Base-by-base conservation (phyloP, 768 basidiomycete species). In the Dentipellis sp. region DNA sequence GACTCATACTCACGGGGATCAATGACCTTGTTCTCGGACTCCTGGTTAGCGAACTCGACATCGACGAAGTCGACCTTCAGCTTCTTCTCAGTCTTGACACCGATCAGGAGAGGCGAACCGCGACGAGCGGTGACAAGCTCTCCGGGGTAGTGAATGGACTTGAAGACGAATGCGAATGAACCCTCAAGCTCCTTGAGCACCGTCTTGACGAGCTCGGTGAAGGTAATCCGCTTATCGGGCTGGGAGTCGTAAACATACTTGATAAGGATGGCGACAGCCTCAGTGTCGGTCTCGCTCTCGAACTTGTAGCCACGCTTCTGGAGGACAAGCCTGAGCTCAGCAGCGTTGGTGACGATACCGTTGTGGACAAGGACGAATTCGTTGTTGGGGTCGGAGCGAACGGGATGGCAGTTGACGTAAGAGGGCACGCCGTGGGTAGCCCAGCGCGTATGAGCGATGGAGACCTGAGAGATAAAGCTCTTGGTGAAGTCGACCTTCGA, bases 31-130 rank as follows among this genome's bases (percentile, higher is more conserved):
- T 73, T 72, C 53, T 78, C 77, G 4, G 76, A 72, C 37, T 90
- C 87, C 46, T 88, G 80, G 40, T 85, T 84, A 36, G 88, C 84
- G 64, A 98, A 84, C 70, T 98, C 94, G 56, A 99, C 97, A 72
- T 98, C 97, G 49, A 99, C 95, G 64, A 99, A 98, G 75, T 99
- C 97, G 39, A 98, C 95, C 78, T 99, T 99, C 66, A 99, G 81
- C 73, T 98, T 98, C 80, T 97, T 94, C 69, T 99, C 95, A 16
- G 97, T 98, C 85, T 98, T 98, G 68, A 99, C 95, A 75, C 97
- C 97, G 66, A 99, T 83, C 56, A 98, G 74, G 34, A 99, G 83
- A 29, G 97, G 97, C 12, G 95, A 97, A 63, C 97, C 97, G 66
- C 97, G 90, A 64, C 94, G 93, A 56, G 94, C 93, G 52, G 91